Evolutionary conservation across 2,329 filamentous ascomycete genomes (phyloP).

Genomic region (Colletotrichum scovillei): DNA sequence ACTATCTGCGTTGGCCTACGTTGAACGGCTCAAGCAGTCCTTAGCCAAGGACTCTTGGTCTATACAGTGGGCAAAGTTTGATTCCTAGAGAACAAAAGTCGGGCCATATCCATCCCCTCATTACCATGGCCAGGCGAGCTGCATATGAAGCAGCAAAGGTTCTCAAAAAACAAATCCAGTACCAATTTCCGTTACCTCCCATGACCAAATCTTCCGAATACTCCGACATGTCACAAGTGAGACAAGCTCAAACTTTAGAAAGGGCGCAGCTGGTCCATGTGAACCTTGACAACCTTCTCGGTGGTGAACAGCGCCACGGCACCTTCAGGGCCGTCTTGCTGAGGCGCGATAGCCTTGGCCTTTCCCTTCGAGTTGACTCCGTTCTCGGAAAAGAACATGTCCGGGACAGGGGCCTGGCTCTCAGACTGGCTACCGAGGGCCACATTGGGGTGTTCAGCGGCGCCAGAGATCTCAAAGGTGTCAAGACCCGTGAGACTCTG

Average conservation of each 20-base stretch:
- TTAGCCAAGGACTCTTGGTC: background rate
- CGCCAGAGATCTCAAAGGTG: slow-evolving; percentile 14
- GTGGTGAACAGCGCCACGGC: background rate
- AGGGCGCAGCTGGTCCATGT: background rate
- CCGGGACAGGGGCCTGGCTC: background rate
- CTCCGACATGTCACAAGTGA: background rate
- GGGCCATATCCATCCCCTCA: background rate
- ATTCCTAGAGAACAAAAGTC: background rate
- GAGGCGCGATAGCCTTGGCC: background rate
- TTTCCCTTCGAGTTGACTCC: background rate
- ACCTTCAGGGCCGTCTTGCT: background rate
- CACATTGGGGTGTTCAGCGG: background rate
- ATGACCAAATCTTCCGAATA: background rate
- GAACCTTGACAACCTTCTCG: background rate
- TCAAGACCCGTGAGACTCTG: background rate
- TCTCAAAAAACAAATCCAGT: background rate
- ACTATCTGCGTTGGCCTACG: background rate
- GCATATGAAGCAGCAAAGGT: background rate
- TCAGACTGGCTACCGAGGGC: background rate
- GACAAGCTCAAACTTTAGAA: background rate
- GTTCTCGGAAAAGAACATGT: background rate
- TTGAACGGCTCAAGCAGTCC: background rate
- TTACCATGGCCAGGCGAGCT: background rate
- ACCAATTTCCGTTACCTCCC: too few species aligned
- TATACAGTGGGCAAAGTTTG: background rate